A percentile compares a stretch with the other conserved stretches of the same genome.
phyloP scores from a whole-genome alignment of 306 rosid genomes.

The barrel medic (Medicago truncatula) region MtrunA17r5.0-ANR NC_053045.1:56313501-56314000 shows the following conservation, averaged over 20 bases:
- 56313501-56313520: background rate
- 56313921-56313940: too few species aligned
- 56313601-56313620: slow-evolving; percentile 18
- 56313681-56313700: slow-evolving; percentile 39
- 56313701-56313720: slow-evolving; percentile 87
- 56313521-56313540: background rate
- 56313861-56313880: slow-evolving; percentile 25
- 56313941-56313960: too few species aligned
- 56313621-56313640: slow-evolving; percentile 39
- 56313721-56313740: slow-evolving; percentile 63
- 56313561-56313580: slow-evolving; percentile 12
- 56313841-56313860: slow-evolving; percentile 26
- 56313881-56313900: slow-evolving; percentile 22
- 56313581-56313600: slow-evolving; percentile 23
- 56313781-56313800: slow-evolving; percentile 64
- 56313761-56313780: slow-evolving; percentile 60
- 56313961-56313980: too few species aligned
- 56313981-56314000: too few species aligned
- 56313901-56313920: slow-evolving; percentile 27
- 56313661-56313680: slow-evolving; percentile 21
- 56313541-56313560: slow-evolving; percentile 6
- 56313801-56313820: slow-evolving; percentile 63
- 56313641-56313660: slow-evolving; percentile 18
- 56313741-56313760: slow-evolving; percentile 62
- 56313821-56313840: slow-evolving; percentile 55